Conservation (phyloP, 2,329 filamentous ascomycete species). For the Pyricularia sp. region DNA sequence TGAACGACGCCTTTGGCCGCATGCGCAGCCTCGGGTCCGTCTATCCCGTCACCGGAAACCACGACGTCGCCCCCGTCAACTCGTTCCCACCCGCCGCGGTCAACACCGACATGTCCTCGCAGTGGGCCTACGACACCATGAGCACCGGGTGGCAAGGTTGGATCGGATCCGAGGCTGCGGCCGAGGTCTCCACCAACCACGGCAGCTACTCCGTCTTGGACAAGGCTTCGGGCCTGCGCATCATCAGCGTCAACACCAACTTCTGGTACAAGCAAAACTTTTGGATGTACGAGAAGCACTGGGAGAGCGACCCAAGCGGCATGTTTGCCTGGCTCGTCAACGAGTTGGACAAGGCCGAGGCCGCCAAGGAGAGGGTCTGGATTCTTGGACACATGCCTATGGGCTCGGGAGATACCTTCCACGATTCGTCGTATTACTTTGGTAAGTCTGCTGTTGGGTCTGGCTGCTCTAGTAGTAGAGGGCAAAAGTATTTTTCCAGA, state of each 20-base stretch:
- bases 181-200: conserved; percentile 24
- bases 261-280: conserved; percentile 51
- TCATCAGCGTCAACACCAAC: conserved; percentile 53
- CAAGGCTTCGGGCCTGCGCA: conserved; percentile 35
- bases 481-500: too few relatives aligned
- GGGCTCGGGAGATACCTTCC: conserved; percentile 40
- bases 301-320: conserved; percentile 39
- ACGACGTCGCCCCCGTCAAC: conserved; percentile 45
- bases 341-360: conserved; percentile 44
- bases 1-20: conserved; percentile 35
- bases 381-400: conserved; percentile 49
- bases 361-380: conserved; percentile 41
- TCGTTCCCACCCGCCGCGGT: conserved; percentile 21
- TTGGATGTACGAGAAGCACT: conserved; percentile 40
- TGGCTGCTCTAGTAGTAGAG: too few relatives aligned
- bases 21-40: conserved; percentile 34
- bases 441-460: not conserved
- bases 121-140: conserved; percentile 44
- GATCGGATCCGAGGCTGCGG: conserved; percentile 28
- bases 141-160: conserved; percentile 35
- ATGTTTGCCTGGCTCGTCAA: conserved; percentile 43
- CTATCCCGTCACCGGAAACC: conserved; percentile 47
- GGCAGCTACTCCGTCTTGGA: conserved; percentile 41
- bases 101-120: conserved; percentile 23
- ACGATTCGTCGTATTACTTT: conserved; percentile 40